A percentile compares a stretch with the other conserved stretches of the same genome.
phyloP scores from a whole-genome alignment of 345 rosid species.

The Eucalyptus sp. region DNA sequence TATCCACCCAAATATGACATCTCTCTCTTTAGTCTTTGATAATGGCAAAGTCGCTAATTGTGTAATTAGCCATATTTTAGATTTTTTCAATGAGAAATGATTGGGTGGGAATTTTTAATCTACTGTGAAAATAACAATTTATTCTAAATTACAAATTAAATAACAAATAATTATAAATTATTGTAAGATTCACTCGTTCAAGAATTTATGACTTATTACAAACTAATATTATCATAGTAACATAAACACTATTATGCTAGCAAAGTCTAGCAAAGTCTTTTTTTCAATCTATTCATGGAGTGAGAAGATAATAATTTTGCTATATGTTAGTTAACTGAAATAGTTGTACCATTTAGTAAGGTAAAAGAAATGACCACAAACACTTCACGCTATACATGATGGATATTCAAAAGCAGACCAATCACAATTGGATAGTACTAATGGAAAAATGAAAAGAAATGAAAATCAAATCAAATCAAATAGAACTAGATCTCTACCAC shows the following conservation, averaged over 20 bases:
- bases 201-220: too few relatives aligned
- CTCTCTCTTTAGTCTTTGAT: background rate
- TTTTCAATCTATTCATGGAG: background rate
- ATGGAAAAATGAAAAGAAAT: background rate
- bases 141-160: too few relatives aligned
- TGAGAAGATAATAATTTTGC: background rate
- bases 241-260: fast-evolving
- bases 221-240: fast-evolving
- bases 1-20: background rate
- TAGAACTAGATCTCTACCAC: background rate
- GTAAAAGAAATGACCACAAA: background rate
- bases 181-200: fast-evolving
- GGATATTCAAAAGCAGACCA: background rate
- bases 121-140: fast-evolving
- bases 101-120: fast-evolving
- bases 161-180: too few relatives aligned
- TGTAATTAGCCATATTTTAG: background rate
- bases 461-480: background rate
- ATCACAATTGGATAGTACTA: background rate
- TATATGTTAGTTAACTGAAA: background rate
- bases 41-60: background rate
- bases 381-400: background rate
- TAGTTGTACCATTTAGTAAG: background rate
- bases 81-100: background rate
- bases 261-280: too few relatives aligned